Evolutionary conservation across 192 early-diverging fungal genomes (phyloP).

Genomic region (Podila clonocystis): DNA sequence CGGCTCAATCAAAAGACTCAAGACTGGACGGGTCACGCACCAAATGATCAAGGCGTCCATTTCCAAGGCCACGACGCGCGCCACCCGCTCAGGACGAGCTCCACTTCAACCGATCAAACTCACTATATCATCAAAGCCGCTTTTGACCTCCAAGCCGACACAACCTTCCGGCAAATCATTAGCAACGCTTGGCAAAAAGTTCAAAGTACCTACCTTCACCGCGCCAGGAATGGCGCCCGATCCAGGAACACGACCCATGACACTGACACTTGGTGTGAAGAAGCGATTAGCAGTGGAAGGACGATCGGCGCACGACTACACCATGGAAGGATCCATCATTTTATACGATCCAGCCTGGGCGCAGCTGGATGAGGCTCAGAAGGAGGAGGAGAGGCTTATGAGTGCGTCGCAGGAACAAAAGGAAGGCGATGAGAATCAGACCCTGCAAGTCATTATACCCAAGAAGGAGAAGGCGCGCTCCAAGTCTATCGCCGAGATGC

Average conservation of each 20-base stretch:
- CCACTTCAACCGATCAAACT: slow-evolving; percentile 16
- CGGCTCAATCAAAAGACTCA: slow-evolving; percentile 10
- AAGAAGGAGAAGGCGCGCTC: slow-evolving; percentile 57
- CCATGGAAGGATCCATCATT: slow-evolving; percentile 84
- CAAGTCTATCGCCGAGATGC: slow-evolving; percentile 64
- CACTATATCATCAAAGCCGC: slow-evolving; percentile 40
- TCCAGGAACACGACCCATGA: not conserved
- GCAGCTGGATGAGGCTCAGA: slow-evolving; percentile 60
- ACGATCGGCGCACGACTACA: slow-evolving; percentile 84
- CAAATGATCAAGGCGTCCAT: slow-evolving; percentile 30
- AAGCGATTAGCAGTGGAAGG: slow-evolving; percentile 35
- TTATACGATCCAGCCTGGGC: slow-evolving; percentile 78
- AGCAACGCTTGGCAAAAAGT: slow-evolving; percentile 21
- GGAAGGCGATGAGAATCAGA: slow-evolving; percentile 18
- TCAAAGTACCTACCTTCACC: slow-evolving; percentile 55
- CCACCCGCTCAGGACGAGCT: slow-evolving; percentile 31
- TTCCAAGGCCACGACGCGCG: slow-evolving; percentile 12
- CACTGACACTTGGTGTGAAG: slow-evolving; percentile 20
- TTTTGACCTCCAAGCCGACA: slow-evolving; percentile 4
- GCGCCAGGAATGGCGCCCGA: slow-evolving; percentile 26
- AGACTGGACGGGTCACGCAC: slow-evolving; percentile 36
- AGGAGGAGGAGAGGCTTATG: slow-evolving; percentile 49
- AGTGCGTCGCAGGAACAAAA: slow-evolving; percentile 35
- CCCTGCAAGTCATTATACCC: slow-evolving; percentile 51
- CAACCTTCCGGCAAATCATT: slow-evolving; percentile 1